These are phyloP conservation scores for Achlya hypogyna DNA, from an alignment of 352 stramenopile genomes.

Conservation along the genomic window DNA sequence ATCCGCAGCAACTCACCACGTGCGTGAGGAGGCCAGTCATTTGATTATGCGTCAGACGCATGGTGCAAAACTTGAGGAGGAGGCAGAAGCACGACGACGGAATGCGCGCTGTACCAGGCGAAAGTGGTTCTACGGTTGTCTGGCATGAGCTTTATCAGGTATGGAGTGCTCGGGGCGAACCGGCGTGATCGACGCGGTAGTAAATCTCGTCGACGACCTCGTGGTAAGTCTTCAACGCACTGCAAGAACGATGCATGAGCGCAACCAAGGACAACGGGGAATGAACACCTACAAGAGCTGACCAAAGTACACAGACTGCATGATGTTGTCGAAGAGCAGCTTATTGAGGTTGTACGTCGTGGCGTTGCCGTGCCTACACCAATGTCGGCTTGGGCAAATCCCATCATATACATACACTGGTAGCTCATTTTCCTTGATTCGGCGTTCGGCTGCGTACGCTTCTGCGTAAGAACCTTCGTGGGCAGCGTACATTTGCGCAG, in stretches of 20 bases:
- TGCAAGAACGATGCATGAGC: conserved; percentile 15
- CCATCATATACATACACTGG: conserved; percentile 36
- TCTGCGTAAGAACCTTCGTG: conserved; percentile 19
- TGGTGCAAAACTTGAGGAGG: conserved; percentile 94
- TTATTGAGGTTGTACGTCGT: conserved; percentile 95
- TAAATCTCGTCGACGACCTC: conserved; percentile 94
- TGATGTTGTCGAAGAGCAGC: conserved; percentile 92
- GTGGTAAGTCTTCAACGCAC: conserved; percentile 91
- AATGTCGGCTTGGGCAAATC: background rate
- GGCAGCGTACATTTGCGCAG: conserved; percentile 23
- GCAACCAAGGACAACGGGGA: background rate
- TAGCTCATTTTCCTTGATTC: conserved; percentile 71
- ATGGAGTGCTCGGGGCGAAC: conserved; percentile 22
- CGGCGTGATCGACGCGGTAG: conserved; percentile 75
- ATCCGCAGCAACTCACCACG: conserved; percentile 32
- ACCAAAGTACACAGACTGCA: conserved; percentile 93
- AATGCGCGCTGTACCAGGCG: conserved; percentile 80
- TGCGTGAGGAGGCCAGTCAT: conserved; percentile 92
- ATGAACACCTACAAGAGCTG: conserved; percentile 71
- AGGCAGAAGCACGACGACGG: conserved; percentile 96
- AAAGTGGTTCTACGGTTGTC: conserved; percentile 86
- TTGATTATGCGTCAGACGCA: conserved; percentile 93
- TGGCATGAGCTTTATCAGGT: background rate
- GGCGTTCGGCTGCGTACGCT: conserved; percentile 28
- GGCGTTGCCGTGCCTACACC: conserved; percentile 67